phyloP scores from a whole-genome alignment of 2,329 filamentous ascomycete genomes.

The Alternaria sp. region DNA sequence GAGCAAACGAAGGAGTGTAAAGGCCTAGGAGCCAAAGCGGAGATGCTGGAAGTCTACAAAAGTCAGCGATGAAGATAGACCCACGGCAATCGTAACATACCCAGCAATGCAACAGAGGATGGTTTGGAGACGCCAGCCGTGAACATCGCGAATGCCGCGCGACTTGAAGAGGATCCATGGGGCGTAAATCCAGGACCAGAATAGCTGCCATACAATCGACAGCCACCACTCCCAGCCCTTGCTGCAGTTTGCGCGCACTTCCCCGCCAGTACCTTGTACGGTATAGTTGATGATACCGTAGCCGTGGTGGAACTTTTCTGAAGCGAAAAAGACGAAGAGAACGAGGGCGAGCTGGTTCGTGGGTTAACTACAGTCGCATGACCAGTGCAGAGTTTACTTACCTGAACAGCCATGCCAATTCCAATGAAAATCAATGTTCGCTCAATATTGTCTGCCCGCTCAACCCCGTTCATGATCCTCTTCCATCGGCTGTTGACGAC shows the following conservation, averaged over 20 bases:
- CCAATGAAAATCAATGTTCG: conserved; percentile 39
- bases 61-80: conserved; percentile 7
- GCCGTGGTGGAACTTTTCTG: conserved; percentile 44
- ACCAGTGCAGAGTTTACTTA: conserved; percentile 11
- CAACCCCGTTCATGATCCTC: conserved; percentile 32
- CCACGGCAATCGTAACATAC: conserved; percentile 23
- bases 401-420: conserved; percentile 39
- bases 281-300: conserved; percentile 45
- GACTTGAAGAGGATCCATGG: conserved; percentile 48
- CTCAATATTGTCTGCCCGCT: conserved; percentile 37
- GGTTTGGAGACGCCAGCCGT: conserved; percentile 45
- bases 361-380: not conserved
- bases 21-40: conserved; percentile 47
- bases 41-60: conserved; percentile 39
- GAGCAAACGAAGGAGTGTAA: conserved; percentile 40
- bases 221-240: conserved; percentile 51
- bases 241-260: conserved; percentile 35
- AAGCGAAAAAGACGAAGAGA: conserved; percentile 42
- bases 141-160: conserved; percentile 43
- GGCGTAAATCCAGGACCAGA: conserved; percentile 49
- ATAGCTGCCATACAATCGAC: conserved; percentile 48
- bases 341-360: conserved; percentile 31
- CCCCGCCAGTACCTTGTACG: conserved; percentile 32
- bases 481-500: conserved; percentile 36
- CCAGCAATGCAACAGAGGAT: conserved; percentile 45